Evolutionary conservation across 2,329 filamentous ascomycete species (phyloP).

Genomic region (Beauveria scarabaeidicola): DNA sequence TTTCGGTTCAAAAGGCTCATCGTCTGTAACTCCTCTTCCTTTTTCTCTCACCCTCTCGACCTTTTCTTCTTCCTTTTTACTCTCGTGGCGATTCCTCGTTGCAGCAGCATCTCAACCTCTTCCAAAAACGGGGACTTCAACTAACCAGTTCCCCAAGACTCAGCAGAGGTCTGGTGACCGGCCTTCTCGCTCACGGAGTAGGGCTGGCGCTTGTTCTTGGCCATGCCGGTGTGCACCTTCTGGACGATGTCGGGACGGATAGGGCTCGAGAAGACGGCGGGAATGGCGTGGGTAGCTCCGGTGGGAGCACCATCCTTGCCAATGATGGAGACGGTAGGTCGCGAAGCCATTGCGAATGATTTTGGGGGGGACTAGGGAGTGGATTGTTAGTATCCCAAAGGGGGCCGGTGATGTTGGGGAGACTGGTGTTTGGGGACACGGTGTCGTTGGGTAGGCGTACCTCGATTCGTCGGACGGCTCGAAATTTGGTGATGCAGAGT

Average conservation of each 20-base stretch:
- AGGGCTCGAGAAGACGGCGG: slow-evolving; percentile 92
- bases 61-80: background rate
- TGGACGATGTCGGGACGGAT: slow-evolving; percentile 99
- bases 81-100: background rate
- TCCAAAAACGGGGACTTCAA: slow-evolving; percentile 22
- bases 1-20: background rate
- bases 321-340: slow-evolving; percentile 96
- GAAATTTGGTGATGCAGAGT: slow-evolving; percentile 28
- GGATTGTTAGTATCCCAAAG: background rate
- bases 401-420: background rate
- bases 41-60: background rate
- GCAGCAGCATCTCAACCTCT: background rate
- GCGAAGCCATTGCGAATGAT: slow-evolving; percentile 70
- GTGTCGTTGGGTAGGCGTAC: slow-evolving; percentile 19
- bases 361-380: slow-evolving; percentile 23
- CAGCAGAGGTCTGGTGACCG: slow-evolving; percentile 98
- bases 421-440: background rate
- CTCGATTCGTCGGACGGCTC: slow-evolving; percentile 33
- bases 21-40: background rate
- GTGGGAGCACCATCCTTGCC: slow-evolving; percentile 90
- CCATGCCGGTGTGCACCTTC: slow-evolving; percentile 97
- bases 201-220: slow-evolving; percentile 99
- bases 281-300: slow-evolving; percentile 83
- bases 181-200: slow-evolving; percentile 99
- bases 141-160: slow-evolving; percentile 99